Conservation (phyloP, 2,329 filamentous ascomycete species). For the Incumbomyces lentus region DNA sequence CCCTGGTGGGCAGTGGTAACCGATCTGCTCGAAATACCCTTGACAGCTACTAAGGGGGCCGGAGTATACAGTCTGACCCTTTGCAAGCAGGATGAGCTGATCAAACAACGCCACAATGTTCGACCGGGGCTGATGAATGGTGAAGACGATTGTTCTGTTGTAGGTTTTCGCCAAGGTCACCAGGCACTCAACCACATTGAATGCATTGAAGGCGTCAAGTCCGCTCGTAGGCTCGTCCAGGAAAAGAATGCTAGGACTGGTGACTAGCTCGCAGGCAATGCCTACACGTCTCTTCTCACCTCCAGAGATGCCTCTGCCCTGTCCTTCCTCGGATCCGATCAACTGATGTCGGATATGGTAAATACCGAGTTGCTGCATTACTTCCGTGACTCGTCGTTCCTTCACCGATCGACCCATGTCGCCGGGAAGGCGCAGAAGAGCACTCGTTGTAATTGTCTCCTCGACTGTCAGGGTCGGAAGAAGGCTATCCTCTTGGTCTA, state of each 20-base stretch:
- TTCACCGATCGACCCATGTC: conserved; percentile 85
- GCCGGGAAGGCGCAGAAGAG: conserved; percentile 77
- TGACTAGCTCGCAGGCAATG: conserved; percentile 95
- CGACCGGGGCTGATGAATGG: conserved; percentile 93
- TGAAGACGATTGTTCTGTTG: conserved; percentile 94
- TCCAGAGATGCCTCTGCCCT: conserved; percentile 87
- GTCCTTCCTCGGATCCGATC: conserved; percentile 92
- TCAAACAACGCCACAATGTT: conserved; percentile 98
- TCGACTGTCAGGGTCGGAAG: conserved; percentile 91
- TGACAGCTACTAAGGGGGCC: conserved; percentile 84
- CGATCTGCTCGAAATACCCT: conserved; percentile 80
- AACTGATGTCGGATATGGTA: conserved; percentile 87
- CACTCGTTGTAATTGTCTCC: conserved; percentile 92
- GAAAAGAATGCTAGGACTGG: conserved; percentile 92
- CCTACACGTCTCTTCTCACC: conserved; percentile 93
- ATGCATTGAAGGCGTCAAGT: conserved; percentile 91
- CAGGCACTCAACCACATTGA: conserved; percentile 93
- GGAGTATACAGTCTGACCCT: conserved; percentile 84
- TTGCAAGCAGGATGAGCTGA: conserved; percentile 78
- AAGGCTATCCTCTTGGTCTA: conserved; percentile 97
- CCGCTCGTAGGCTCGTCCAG: conserved; percentile 95
- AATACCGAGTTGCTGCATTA: conserved; percentile 92
- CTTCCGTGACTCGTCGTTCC: conserved; percentile 80
- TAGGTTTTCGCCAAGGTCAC: conserved; percentile 93
- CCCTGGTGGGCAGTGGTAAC: conserved; percentile 85